A percentile compares a stretch with the other conserved stretches of the same genome.
phyloP scores from a whole-genome alignment of 2,329 filamentous ascomycete genomes.

The Keithomyces neogunnii region DNA sequence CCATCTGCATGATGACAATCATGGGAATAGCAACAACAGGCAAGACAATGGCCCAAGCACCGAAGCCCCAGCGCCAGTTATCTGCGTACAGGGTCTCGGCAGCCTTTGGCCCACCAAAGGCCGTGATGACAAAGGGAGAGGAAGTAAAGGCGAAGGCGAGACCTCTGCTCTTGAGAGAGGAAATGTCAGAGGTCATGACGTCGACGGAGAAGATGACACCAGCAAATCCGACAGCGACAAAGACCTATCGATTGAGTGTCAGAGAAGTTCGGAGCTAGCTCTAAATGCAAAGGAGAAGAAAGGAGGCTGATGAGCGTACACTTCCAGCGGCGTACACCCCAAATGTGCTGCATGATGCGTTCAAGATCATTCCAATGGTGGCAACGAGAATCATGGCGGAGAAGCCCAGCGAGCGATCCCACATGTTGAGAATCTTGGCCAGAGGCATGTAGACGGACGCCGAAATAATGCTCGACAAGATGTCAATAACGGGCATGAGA shows the following conservation, averaged over 20 bases:
- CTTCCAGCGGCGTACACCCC: slow-evolving; percentile 43
- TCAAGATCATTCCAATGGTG: slow-evolving; percentile 45
- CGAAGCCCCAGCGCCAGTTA: slow-evolving; percentile 38
- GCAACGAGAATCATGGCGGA: slow-evolving; percentile 41
- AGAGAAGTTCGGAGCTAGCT: background rate
- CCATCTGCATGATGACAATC: slow-evolving; percentile 42
- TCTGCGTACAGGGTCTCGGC: slow-evolving; percentile 20
- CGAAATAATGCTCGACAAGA: slow-evolving; percentile 44
- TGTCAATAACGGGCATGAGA: slow-evolving; percentile 41
- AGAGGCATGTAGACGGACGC: slow-evolving; percentile 55
- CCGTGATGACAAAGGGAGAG: slow-evolving; percentile 37
- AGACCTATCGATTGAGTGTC: slow-evolving; percentile 31
- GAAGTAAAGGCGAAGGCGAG: slow-evolving; percentile 30
- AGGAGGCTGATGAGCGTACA: slow-evolving; percentile 10
- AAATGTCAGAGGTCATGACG: slow-evolving; percentile 59
- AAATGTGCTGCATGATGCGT: slow-evolving; percentile 44
- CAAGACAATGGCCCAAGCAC: slow-evolving; percentile 51
- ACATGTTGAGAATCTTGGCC: slow-evolving; percentile 54
- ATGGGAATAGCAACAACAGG: slow-evolving; percentile 46
- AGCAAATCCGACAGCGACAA: slow-evolving; percentile 52
- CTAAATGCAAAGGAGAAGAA: too few species aligned
- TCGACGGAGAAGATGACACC: slow-evolving; percentile 54
- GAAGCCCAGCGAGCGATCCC: slow-evolving; percentile 54
- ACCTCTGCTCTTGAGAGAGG: slow-evolving; percentile 26
- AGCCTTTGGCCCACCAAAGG: slow-evolving; percentile 28